Evolutionary conservation across 164 flowering plant species (phyloP).

Genomic region (Sedum album): DNA sequence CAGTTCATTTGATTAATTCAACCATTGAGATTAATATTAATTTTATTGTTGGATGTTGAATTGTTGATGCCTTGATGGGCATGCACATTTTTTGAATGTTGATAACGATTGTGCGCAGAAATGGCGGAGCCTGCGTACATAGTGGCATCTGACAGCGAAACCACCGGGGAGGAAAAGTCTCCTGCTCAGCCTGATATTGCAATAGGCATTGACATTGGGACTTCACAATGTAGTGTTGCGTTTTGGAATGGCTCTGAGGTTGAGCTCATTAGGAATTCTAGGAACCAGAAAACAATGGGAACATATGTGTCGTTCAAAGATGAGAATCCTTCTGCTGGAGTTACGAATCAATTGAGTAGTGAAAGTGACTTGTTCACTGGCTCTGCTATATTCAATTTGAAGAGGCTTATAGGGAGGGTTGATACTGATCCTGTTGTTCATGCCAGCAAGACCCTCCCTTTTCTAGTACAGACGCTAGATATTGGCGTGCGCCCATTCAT

Average conservation of each 20-base stretch:
- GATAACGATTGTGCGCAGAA: constrained; percentile 18
- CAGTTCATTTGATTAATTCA: too few relatives aligned
- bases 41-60: too few relatives aligned
- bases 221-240: constrained; percentile 80
- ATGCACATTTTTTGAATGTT: neutral
- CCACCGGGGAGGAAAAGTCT: constrained; percentile 55
- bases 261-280: constrained; percentile 58
- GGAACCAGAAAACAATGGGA: constrained; percentile 58
- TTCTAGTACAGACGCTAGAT: constrained; percentile 70
- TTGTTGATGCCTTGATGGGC: too few relatives aligned
- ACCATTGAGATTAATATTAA: too few relatives aligned
- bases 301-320: constrained; percentile 70
- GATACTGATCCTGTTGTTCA: constrained; percentile 92
- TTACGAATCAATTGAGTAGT: constrained; percentile 38
- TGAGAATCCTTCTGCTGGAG: constrained; percentile 65
- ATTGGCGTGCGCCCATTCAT: constrained; percentile 82
- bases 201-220: constrained; percentile 84
- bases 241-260: constrained; percentile 80
- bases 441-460: constrained; percentile 68
- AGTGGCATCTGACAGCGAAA: constrained; percentile 80
- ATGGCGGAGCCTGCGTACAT: constrained; percentile 83
- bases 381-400: constrained; percentile 79
- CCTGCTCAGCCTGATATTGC: constrained; percentile 54
- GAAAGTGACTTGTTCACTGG: constrained; percentile 75
- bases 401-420: constrained; percentile 72